Evolutionary conservation across 192 early-diverging fungal genomes (phyloP).

Genomic region (Gorgonomyces haynaldii): DNA sequence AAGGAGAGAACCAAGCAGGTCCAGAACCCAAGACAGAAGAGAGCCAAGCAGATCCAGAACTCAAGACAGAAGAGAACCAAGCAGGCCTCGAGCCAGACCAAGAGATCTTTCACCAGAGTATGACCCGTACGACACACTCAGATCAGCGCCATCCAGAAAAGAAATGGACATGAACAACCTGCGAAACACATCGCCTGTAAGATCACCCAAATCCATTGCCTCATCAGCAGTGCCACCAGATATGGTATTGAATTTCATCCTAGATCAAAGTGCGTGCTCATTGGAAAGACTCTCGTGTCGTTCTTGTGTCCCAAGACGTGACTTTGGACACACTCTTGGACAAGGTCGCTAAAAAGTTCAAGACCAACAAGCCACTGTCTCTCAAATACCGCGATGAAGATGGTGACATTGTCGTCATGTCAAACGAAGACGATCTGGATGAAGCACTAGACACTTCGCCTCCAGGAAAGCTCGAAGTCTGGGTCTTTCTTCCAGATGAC

Average conservation of each 20-base stretch:
- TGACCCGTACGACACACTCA: too few species aligned
- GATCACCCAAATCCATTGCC: too few species aligned
- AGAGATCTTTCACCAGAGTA: too few species aligned
- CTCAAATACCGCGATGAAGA: slow-evolving; percentile 2
- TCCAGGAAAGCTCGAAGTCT: slow-evolving; percentile 3
- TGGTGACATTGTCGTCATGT: neutral
- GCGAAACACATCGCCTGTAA: too few species aligned
- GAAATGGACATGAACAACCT: too few species aligned
- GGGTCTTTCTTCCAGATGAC: slow-evolving; percentile 5
- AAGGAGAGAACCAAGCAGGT: too few species aligned
- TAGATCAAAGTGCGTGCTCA: slow-evolving; percentile 43
- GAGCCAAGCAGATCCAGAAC: too few species aligned
- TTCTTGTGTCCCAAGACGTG: slow-evolving; percentile 37
- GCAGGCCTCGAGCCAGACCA: too few species aligned
- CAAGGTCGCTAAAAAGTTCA: slow-evolving; percentile 48
- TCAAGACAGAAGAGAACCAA: too few species aligned
- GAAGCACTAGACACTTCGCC: slow-evolving; percentile 5
- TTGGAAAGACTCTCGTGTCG: slow-evolving; percentile 45
- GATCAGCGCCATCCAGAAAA: too few species aligned
- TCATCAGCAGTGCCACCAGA: too few species aligned
- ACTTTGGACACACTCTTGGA: slow-evolving; percentile 36
- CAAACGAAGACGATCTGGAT: slow-evolving; percentile 6
- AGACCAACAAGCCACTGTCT: neutral
- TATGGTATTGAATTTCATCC: slow-evolving; percentile 1
- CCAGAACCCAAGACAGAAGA: too few species aligned